A percentile compares a stretch with the other conserved stretches of the same genome.
Evolutionary conservation across 805 yeast species (phyloP).

Genomic region (Saccharomycopsis amapae): DNA sequence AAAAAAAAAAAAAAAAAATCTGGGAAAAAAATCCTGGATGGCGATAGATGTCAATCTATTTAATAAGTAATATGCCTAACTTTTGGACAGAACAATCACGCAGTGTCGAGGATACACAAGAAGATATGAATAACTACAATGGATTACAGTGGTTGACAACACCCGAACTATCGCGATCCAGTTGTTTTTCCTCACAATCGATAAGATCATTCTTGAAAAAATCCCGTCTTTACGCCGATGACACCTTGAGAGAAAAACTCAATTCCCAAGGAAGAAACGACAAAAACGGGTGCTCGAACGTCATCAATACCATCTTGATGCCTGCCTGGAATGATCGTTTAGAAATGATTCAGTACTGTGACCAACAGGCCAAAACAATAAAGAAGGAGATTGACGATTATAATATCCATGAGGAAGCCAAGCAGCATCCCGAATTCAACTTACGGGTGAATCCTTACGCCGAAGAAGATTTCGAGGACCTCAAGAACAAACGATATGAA

Average conservation of each 20-base stretch:
- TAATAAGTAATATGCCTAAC: too few species aligned
- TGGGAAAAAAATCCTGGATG: too few species aligned
- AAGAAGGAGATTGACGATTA: neutral
- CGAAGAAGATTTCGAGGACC: conserved; percentile 7
- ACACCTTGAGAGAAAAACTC: conserved; percentile 5
- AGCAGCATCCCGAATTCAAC: conserved; percentile 7
- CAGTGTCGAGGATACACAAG: too few species aligned
- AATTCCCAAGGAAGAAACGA: neutral
- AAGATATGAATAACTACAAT: conserved; percentile 2
- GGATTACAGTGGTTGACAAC: neutral
- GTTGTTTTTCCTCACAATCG: conserved; percentile 2
- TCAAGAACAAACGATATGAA: neutral
- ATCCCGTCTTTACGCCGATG: conserved; percentile 12
- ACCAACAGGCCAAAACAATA: neutral
- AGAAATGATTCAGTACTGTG: conserved; percentile 6
- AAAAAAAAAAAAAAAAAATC: too few species aligned
- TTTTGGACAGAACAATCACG: too few species aligned
- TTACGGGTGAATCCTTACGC: conserved; percentile 17
- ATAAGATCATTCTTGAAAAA: conserved; percentile 7
- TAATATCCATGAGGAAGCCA: neutral
- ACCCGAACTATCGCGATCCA: conserved; percentile 1
- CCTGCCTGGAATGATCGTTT: conserved; percentile 31
- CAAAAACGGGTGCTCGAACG: neutral
- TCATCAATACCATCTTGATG: neutral
- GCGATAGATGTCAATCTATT: too few species aligned